Base-by-base conservation (phyloP, 192 early-diverging fungal species). In the Thamnidium elegans region DNA sequence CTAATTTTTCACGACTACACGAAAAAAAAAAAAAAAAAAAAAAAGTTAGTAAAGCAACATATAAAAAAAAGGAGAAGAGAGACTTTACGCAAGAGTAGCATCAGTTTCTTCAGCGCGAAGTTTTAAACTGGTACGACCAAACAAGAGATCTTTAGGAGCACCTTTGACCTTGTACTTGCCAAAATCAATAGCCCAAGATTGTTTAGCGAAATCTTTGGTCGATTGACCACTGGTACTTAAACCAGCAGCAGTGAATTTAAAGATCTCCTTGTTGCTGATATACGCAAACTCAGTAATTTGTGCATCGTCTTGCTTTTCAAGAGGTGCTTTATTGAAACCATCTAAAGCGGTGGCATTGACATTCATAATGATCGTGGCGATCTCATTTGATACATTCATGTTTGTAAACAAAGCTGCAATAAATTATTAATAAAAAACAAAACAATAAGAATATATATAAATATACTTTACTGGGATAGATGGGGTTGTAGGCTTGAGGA, bases 181-280 rank as follows among this genome's bases (percentile, higher is more conserved):
- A 45, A 80, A 73, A 8, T 69, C 68, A 56, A 80, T 48, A 63
- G 76, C 70, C 72, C 71, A 80, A 6, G 79, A 77, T 50, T 80
- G 79, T 61, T 80, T 80, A 21, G 75, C 56, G 48, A 75, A 80
- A 26, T 80, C 79, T 56, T 77, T 80, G 53, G 79, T 77, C 11
- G 72, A 74, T 56, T 80, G 76, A 32, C 79, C 79, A 20, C 75
- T 77, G 43, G 69, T 77, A 48, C 64, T 54, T 39, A 80, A 45
- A 45, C 75, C 68, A 47, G 70, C 73, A 64, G 69, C 74, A 48
- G 43, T 48, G 36, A 72, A 76, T 17, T 71, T 55, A 58, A 72
- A 70, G 32, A 69, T 44, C 13, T 70, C 76, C 15, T 72, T 72
- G 62, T 62, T 68, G 15, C 67, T 75, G 44, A 80, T 75, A 42